Evolutionary conservation across 306 rosid species (phyloP).

Genomic region (Vigna nakashimae): DNA sequence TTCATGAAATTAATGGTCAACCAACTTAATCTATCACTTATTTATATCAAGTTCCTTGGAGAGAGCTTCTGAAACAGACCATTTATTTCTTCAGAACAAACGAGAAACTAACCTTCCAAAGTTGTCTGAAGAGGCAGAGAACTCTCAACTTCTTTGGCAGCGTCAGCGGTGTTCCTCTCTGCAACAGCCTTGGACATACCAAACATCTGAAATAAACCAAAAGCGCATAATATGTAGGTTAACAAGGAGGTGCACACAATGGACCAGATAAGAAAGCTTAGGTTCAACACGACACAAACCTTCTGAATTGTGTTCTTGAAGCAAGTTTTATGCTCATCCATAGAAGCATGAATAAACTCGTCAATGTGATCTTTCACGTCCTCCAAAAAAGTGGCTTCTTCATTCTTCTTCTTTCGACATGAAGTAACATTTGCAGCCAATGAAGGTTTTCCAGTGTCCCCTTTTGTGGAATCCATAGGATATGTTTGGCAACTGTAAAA

Average conservation of each 20-base stretch:
- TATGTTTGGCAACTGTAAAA: no score
- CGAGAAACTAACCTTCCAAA: constrained; percentile 47
- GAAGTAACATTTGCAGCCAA: constrained; percentile 50
- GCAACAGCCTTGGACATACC: constrained; percentile 79
- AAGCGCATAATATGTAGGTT: neutral
- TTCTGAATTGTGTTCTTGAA: constrained; percentile 75
- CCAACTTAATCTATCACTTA: neutral
- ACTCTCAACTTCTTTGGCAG: constrained; percentile 72
- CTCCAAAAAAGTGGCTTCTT: constrained; percentile 74
- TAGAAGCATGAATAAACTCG: constrained; percentile 79
- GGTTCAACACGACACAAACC: constrained; percentile 44
- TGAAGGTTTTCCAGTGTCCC: constrained; percentile 50
- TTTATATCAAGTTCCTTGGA: neutral
- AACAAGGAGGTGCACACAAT: neutral
- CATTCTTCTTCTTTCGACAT: constrained; percentile 79
- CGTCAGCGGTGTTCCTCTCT: constrained; percentile 54
- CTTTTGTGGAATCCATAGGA: constrained; percentile 61
- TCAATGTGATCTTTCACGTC: constrained; percentile 89
- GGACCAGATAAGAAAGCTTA: neutral
- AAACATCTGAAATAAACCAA: constrained; percentile 69
- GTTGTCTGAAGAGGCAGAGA: constrained; percentile 70
- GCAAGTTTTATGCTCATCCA: constrained; percentile 89
- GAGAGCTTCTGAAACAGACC: no score
- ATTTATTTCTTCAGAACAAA: no score
- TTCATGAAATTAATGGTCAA: neutral